Evolutionary conservation across 164 flowering plant genomes (phyloP), one percentile per base, ranked within the genome.

Genomic region (Amborella trichopoda): DNA sequence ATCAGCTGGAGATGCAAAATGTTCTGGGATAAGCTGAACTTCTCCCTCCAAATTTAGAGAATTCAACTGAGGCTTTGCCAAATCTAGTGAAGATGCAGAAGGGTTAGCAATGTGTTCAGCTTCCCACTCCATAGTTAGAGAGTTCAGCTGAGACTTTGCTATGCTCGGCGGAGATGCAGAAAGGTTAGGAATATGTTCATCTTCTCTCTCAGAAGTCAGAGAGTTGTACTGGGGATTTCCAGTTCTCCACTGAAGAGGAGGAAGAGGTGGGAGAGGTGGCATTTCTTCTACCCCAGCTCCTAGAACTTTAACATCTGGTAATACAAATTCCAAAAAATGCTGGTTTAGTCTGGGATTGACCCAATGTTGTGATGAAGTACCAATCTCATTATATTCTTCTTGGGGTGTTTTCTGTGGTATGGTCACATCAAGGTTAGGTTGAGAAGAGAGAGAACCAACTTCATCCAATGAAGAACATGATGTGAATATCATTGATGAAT

Each of bases 211-310:
- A 4, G 48, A 43, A 56, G 50, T 38, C 16, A 49, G 46, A 12
- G 75, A 60, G 48, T 50, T 40, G 28, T 62, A 52, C 41, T 47
- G 83, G 55, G 59, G 36, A 58, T 71, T 84, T 41, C 91, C 86
- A 9, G 71, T 47, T 60, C 79, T 81, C 98, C 99, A 87, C 36
- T 82, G 84, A 59, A 80, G 60, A 21, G 96, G 99, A 53, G 99
- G 95, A 52, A 83, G 78, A 23, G 97, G 97, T 33, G 97, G 94
- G 69, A 91, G 61, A 26, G 90, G 83, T 32, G 99, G 95, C 66
- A 72, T 58, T 47, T 72, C 80, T 44, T 56, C 76, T 39, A 52
- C 26, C 37, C 40, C 59, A 33, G 41, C 57, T 37, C 53, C 57
- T 46, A 28, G 27, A 44, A 26, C 40, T 40, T 34, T 44, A 52